These are phyloP conservation scores for Diaporthe humulicola DNA, from an alignment of 2,329 filamentous ascomycete genomes.

Conservation along the genomic window DNA sequence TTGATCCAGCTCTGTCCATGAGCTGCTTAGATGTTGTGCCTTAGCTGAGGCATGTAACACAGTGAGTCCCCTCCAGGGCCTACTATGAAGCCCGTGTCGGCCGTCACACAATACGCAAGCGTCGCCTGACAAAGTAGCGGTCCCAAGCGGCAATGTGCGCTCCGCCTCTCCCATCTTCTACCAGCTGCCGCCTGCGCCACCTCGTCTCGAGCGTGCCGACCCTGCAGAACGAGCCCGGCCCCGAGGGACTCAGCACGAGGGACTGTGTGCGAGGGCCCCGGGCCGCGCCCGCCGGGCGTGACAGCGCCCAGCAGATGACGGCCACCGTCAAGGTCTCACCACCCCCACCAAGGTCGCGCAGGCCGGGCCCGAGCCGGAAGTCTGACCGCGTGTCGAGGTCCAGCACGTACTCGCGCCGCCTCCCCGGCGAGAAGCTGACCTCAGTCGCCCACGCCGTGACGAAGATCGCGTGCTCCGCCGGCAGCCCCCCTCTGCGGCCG, in stretches of 20 bases:
- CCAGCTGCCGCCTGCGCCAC: neutral
- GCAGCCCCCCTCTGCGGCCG: neutral
- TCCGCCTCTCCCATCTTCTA: neutral
- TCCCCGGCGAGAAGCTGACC: neutral
- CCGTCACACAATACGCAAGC: neutral
- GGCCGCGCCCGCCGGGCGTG: neutral
- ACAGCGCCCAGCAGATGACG: neutral
- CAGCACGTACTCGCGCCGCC: neutral
- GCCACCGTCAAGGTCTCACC: neutral
- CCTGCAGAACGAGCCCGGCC: neutral
- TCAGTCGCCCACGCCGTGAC: neutral
- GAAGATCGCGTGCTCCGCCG: neutral
- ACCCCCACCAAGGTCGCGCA: no score
- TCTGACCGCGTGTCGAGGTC: neutral
- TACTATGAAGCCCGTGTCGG: no score
- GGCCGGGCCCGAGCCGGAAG: neutral
- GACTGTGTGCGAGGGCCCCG: neutral
- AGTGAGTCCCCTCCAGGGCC: no score
- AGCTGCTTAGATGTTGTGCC: neutral
- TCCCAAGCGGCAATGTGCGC: neutral
- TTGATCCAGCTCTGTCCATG: neutral
- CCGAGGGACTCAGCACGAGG: neutral
- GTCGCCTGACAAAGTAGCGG: neutral
- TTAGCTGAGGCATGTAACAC: neutral
- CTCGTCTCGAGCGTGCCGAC: neutral